Percentiles rank a stretch among this genome's conserved stretches.
These are phyloP conservation scores for Leishmania mexicana DNA, from an alignment of 208 protist species.

Conservation along the genomic window DNA sequence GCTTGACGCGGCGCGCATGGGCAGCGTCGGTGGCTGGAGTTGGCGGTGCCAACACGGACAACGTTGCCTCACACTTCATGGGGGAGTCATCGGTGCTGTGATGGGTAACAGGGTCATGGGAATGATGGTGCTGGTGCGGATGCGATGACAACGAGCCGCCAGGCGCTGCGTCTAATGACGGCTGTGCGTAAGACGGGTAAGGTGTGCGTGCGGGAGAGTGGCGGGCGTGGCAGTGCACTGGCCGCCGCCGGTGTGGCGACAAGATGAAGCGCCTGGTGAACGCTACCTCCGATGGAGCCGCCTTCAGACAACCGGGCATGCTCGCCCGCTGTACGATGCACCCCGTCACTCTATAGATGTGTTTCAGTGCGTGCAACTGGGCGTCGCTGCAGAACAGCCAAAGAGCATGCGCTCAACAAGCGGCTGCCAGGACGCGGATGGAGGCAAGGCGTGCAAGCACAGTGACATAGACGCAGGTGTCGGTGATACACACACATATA, in stretches of 20 bases:
- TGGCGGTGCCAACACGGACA: neutral
- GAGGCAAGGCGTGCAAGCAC: neutral
- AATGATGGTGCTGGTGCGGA: neutral
- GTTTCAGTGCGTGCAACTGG: neutral
- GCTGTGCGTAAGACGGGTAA: neutral
- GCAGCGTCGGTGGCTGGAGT: neutral
- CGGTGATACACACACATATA: neutral
- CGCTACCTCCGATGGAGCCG: neutral
- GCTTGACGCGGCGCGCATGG: neutral
- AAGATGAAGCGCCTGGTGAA: neutral
- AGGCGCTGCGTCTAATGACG: neutral
- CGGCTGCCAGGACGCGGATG: neutral
- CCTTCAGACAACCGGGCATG: neutral
- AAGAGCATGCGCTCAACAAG: neutral
- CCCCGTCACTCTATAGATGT: neutral
- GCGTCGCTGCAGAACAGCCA: neutral
- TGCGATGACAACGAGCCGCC: neutral
- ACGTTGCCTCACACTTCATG: neutral
- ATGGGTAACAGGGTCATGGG: neutral
- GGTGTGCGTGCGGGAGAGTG: neutral
- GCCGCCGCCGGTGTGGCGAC: neutral
- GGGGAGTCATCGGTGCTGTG: neutral
- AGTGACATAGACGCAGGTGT: neutral
- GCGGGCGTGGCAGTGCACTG: neutral
- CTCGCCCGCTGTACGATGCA: neutral